Evolutionary conservation across 768 basidiomycete species (phyloP).

Genomic region (Trametes punicea): DNA sequence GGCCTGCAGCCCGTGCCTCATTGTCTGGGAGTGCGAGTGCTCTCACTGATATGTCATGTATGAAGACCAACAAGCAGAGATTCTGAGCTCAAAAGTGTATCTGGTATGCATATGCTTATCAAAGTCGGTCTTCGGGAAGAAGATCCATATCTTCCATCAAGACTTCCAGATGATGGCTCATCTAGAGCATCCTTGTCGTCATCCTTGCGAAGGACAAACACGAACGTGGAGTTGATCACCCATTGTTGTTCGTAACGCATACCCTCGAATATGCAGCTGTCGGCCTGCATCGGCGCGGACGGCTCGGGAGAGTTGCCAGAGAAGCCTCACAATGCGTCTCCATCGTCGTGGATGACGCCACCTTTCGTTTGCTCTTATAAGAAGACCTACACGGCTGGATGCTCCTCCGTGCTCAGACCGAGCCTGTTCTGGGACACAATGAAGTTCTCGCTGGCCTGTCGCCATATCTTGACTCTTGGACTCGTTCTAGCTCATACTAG

Average conservation of each 20-base stretch:
- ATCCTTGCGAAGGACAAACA: conserved; percentile 4
- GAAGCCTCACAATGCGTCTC: not conserved
- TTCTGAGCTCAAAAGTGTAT: too few species aligned
- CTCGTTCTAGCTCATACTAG: not conserved
- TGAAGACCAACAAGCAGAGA: too few species aligned
- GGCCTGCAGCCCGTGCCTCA: too few species aligned
- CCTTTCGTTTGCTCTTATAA: not conserved
- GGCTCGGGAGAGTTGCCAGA: not conserved
- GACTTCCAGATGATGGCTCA: conserved; percentile 13
- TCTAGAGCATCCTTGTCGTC: not conserved
- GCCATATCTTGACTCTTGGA: not conserved
- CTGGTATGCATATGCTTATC: not conserved
- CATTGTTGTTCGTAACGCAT: not conserved
- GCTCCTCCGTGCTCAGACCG: not conserved
- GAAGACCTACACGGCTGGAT: not conserved
- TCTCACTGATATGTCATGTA: too few species aligned
- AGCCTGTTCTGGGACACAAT: not conserved
- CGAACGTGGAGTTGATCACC: too few species aligned
- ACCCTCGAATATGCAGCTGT: not conserved
- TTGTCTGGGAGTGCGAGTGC: too few species aligned
- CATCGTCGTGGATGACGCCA: conserved; percentile 6
- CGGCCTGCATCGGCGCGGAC: not conserved
- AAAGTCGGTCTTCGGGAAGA: not conserved
- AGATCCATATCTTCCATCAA: not conserved
- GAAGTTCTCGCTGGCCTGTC: not conserved